Base-by-base conservation (phyloP, 2,329 filamentous ascomycete species). In the Pseudogymnoascus sp. region DNA sequence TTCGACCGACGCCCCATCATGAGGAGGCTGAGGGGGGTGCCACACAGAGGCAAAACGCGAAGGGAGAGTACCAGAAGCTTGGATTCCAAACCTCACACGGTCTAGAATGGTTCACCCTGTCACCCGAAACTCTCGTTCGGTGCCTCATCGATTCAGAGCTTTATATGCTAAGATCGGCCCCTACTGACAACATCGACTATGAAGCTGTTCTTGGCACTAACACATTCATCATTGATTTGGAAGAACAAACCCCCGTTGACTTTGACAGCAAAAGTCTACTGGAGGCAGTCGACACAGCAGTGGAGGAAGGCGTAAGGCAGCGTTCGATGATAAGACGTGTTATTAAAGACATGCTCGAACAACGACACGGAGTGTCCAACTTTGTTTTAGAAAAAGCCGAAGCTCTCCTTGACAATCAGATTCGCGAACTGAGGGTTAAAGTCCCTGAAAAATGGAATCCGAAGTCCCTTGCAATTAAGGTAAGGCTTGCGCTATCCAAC, bases 291-390 rank as follows among this genome's bases (percentile, higher is more conserved):
- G 25, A 34, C 49, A 34, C 49, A 56, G n/a, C 28, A 18, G 49
- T 56, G 5, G 49, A 56, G 28, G 49, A 56, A 34, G 28, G 49
- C 34, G n/a, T 21, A 12, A 56, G 49, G 16, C 49, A 56, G 28
- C 49, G 28, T 34, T 56, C 25, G 8, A 34, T 56, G 49, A 56
- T 56, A 34, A 34, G 49, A 34, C 28, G 49, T 56, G 49, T 56
- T 21, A 56, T 56, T 34, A 56, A 34, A 34, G 49, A 56, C 49
- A 56, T 34, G 49, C 28, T 56, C 34, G 49, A 34, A 56, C 49
- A 34, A 34, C 49, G 49, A 34, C 49, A 56, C n/a, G 49, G 5
- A 21, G 49, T 56, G 28, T 18, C 25, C 5, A 56, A 21, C 6
- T 18, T 28, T 21, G 49, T 34, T 56, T 16, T 56, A 8, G 49